These are phyloP conservation scores for Lathyrus aphaca DNA, from an alignment of 306 rosid species.

Conservation along the genomic window DNA sequence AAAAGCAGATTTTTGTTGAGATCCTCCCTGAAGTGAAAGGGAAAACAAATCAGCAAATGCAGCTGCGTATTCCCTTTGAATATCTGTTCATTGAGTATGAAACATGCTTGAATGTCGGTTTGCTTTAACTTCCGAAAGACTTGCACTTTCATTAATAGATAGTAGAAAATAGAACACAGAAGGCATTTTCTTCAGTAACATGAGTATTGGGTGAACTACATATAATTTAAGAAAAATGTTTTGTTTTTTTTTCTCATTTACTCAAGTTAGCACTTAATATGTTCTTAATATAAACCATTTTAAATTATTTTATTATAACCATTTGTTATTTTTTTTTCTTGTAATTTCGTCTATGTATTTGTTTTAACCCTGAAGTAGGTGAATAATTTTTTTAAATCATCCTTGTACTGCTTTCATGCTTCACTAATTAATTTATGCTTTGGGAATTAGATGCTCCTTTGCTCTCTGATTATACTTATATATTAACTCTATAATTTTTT, in stretches of 20 bases:
- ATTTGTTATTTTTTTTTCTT: not conserved
- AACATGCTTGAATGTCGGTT: slow-evolving; percentile 3
- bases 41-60: slow-evolving; percentile 2
- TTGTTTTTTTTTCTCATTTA: slow-evolving; percentile 2
- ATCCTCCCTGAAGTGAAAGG: not conserved
- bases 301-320: not conserved
- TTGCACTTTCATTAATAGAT: slow-evolving; percentile 7
- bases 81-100: not conserved
- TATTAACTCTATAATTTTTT: not conserved
- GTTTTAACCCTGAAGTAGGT: not conserved
- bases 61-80: slow-evolving; percentile 14
- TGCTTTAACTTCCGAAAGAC: slow-evolving; percentile 21
- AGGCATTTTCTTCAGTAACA: not conserved
- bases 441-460: not conserved
- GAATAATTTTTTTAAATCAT: not conserved
- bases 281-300: slow-evolving; percentile 14
- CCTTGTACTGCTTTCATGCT: not conserved
- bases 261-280: not conserved
- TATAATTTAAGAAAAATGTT: slow-evolving; percentile 2
- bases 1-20: slow-evolving; percentile 12
- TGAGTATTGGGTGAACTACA: not conserved
- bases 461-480: not conserved
- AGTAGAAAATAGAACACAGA: slow-evolving; percentile 18
- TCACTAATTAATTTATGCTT: not conserved
- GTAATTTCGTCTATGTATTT: slow-evolving; percentile 6